phyloP scores from a whole-genome alignment of 2,329 filamentous ascomycete genomes.

The Botrytis hyacinthi region DNA sequence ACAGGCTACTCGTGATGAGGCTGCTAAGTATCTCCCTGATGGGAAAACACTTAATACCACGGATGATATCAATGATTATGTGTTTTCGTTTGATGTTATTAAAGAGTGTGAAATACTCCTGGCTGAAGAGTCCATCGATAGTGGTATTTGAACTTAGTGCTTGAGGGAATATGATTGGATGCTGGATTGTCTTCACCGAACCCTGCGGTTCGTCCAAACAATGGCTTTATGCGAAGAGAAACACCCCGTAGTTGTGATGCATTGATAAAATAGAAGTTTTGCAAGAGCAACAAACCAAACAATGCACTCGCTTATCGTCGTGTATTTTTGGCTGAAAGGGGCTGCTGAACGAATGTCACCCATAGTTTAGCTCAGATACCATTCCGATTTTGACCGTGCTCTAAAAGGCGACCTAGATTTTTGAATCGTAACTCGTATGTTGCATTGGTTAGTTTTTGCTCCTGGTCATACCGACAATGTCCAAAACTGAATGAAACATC shows the following conservation, averaged over 20 bases:
- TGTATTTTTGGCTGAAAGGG: too few species aligned
- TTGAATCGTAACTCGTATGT: not conserved
- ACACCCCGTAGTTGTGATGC: not conserved
- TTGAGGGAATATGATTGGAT: not conserved
- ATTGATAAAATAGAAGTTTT: not conserved
- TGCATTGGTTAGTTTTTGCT: not conserved
- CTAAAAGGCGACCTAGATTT: not conserved
- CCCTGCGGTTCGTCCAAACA: not conserved
- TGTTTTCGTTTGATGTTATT: not conserved
- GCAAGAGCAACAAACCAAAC: too few species aligned
- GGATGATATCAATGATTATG: not conserved
- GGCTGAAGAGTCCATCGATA: not conserved
- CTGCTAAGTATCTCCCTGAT: not conserved
- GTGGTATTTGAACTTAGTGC: not conserved
- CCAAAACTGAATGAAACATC: too few species aligned
- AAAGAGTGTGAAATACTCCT: not conserved
- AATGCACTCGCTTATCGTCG: too few species aligned
- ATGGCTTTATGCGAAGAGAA: not conserved
- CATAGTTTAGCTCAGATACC: too few species aligned
- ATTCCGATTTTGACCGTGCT: too few species aligned
- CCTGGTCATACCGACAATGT: too few species aligned
- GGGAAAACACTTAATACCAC: not conserved
- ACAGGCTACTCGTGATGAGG: not conserved
- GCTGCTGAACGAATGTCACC: too few species aligned
- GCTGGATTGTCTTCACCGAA: not conserved